Conservation (phyloP, 352 stramenopile species). For the Peronospora belbahrii region DNA sequence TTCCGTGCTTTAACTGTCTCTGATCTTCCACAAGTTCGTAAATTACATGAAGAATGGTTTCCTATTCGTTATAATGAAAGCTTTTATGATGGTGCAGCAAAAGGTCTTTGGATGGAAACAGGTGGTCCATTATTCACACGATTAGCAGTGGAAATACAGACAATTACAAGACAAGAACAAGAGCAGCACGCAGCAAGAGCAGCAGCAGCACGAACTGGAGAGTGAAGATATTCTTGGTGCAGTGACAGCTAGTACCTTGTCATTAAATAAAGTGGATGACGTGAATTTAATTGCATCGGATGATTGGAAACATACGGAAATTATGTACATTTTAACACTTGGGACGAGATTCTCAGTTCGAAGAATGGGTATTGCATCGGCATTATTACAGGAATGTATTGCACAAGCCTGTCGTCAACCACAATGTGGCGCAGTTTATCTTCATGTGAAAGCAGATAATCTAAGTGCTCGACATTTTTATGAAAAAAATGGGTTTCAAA, state of each 20-base stretch:
- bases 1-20: constrained; percentile 60
- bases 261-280: constrained; percentile 62
- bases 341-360: constrained; percentile 82
- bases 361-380: constrained; percentile 85
- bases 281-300: constrained; percentile 43
- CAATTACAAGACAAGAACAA: no score
- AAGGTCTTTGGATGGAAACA: constrained; percentile 82
- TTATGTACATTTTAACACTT: constrained; percentile 97
- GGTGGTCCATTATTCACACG: constrained; percentile 85
- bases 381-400: constrained; percentile 87
- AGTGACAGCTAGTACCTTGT: constrained; percentile 86
- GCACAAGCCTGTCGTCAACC: constrained; percentile 67
- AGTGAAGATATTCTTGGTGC: constrained; percentile 74
- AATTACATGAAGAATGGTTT: constrained; percentile 95
- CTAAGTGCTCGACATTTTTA: constrained; percentile 91
- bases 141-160: constrained; percentile 53
- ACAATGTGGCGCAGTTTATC: constrained; percentile 88
- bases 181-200: no score
- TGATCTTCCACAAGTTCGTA: constrained; percentile 88
- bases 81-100: constrained; percentile 91
- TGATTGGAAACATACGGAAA: constrained; percentile 57
- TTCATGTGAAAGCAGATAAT: constrained; percentile 97
- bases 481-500: constrained; percentile 92
- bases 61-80: constrained; percentile 93
- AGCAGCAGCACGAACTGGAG: no score